Percentiles rank a stretch among this genome's conserved stretches.
Conservation (phyloP, 169 alveolate species). For the Theileria luwenshuni region DNA sequence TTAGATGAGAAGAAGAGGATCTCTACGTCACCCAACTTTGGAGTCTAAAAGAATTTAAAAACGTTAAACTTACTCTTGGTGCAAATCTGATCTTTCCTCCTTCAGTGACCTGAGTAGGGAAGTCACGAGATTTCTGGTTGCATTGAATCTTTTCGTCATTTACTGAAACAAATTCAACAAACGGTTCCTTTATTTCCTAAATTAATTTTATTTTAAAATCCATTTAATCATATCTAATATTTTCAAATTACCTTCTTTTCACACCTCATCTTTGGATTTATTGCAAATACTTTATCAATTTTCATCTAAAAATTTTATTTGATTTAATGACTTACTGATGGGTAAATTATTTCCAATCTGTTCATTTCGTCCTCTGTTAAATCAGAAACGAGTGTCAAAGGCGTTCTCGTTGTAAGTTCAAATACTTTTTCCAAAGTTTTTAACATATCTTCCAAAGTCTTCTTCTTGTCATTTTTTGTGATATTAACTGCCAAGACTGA, state of each 20-base stretch:
- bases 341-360: neutral
- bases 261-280: neutral
- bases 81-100: neutral
- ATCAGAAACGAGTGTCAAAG: conserved; percentile 11
- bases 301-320: neutral
- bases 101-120: neutral
- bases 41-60: neutral
- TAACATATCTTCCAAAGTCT: neutral
- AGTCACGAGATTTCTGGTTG: neutral
- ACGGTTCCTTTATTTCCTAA: neutral
- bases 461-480: neutral
- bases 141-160: conserved; percentile 22
- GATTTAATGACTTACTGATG: neutral
- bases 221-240: neutral
- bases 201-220: too few species aligned
- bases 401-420: neutral
- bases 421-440: neutral
- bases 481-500: neutral
- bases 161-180: conserved; percentile 11
- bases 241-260: neutral
- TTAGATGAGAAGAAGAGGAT: neutral
- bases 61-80: neutral
- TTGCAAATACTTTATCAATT: conserved; percentile 2
- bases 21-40: conserved; percentile 1
- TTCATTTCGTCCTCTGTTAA: neutral